Evolutionary conservation across 768 basidiomycete genomes (phyloP), one percentile per base, ranked within the genome.

Genomic region (Fibroporia radiculosa): DNA sequence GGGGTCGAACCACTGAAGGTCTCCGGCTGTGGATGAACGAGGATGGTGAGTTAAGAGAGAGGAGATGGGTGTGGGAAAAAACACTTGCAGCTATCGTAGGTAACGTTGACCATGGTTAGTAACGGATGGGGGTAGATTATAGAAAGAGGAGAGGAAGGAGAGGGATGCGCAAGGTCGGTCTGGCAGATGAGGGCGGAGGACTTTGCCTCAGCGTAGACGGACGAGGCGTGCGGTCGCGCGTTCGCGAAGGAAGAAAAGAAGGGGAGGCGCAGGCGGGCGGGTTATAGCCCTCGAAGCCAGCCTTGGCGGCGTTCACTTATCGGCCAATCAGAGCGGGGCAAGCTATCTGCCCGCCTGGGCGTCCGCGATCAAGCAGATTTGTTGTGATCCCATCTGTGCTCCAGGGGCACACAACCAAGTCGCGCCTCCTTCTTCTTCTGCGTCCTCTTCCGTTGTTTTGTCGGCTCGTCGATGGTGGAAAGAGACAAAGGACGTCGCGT

Each of bases 41-140:
- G 26, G 40, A 39, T 11, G 25, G 47, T 26, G 28, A 19, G 42
- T 28, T 44, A 20, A 42, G 28, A 27, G 18, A 2, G n/a, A 3
- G 29, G 29, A 27, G 43, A 44, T 27, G 14, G 28, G 26, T 22
- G 5, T 29, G 29, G 20, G 10, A 24, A 6, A 28, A 35, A 22
- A 32, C 20, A 52, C 69, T 50, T 22, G 70, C 71, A 68, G 12
- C 59, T 46, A 32, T 70, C 65, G 55, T 67, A 73, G 38, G 68
- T 69, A 22, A 59, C 63, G 56, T 73, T 72, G 49, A 70, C 69
- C 69, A 69, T 70, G 48, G 44, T 11, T 40, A 29, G 29, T 38
- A 34, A 22, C 23, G 34, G 22, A 41, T 44, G 32, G 42, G 42
- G 20, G 32, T 14, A 11, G 46, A 34, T 16, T 16, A 41, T 18